Base-by-base conservation (phyloP, 1,139 yeast genomes). In the Yamadazyma friedrichii region DNA sequence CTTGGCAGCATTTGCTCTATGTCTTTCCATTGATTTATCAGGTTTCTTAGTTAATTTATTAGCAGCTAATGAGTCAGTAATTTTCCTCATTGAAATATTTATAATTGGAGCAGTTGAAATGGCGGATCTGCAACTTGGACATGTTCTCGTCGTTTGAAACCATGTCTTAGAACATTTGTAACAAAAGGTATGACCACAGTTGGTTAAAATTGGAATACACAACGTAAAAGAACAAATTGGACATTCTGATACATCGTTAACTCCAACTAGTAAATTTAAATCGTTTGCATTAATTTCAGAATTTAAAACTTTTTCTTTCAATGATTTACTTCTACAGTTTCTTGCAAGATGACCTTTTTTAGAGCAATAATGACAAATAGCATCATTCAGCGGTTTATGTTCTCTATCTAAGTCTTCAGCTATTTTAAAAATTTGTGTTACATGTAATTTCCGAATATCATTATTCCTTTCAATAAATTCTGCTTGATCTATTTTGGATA, bases 41-140 rank as follows among this genome's bases (percentile, higher is more conserved):
- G 30, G 13, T 12, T 20, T 20, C 5, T 20, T 20, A 6, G 15
- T n/a, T 12, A n/a, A n/a, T 3, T 27, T 27, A 27, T 12, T n/a
- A n/a, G 30, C 13, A 16, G 3, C 4, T 13, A 6, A 6, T 15
- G 9, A 15, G 15, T 30, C 11, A 11, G 15, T 58, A 17, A 70
- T 57, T 15, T 65, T 70, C 42, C 70, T 61, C 34, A 79, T 55
- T 27, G 62, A 69, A 10, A 73, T 56, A 46, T 77, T 76, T 31
- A 73, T 51, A 15, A 63, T 61, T 1, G 85, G 85, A 12, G 64
- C 60, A 9, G 60, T 55, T 13, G 52, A 61, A 32, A 78, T 57
- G 3, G 58, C 64, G 22, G 61, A 61, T 8, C 84, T 65, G 52
- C 85, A 80, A 2, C 74, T 61, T 9, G 85, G 85, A 52, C 85